Base-by-base conservation (phyloP, 2,329 filamentous ascomycete genomes). In the Trichoderma sp. region DNA sequence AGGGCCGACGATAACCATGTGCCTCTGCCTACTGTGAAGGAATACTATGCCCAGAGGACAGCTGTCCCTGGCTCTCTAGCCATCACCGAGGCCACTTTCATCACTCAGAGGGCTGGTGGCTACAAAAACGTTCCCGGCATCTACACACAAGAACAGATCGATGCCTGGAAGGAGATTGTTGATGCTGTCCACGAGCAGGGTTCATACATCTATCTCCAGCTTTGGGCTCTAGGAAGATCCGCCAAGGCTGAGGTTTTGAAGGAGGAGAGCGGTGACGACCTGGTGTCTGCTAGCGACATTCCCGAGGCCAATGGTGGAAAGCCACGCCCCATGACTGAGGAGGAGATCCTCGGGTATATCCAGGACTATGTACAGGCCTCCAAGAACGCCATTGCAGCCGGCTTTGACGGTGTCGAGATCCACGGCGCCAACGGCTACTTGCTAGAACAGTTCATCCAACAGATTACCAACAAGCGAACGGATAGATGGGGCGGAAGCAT, bases 341-440 rank as follows among this genome's bases (percentile, higher is more conserved):
- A 86, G 1, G 91, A 93, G 20, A 95, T 95, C 70, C 83, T 87
- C 75, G 78, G 85, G 3, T 85, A 90, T 73, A 92, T 93, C 79
- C 79, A 77, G 0, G 88, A 89, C 0, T 94, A 87, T 78, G 86
- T 85, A 1, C 84, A 83, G 0, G 86, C 87, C 1, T 84, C 86
- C 1, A 84, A 85, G 72, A 84, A 88, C 32, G 87, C 92, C 0
- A 78, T 93, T 4, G 79, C 88, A 15, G 85, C 86, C 20, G 92
- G 93, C 0, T 91, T 91, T 57, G 92, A 95, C 76, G 90, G 89
- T 9, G 88, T 93, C 70, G 92, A 94, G 76, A 80, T 85, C 2
- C 83, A 86, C 20, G 84, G 79, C 4, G 87, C 87, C 3, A 88
- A 90, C 73, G 88, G 89, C 1, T 92, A 91, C 74, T 81, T 92